Evolutionary conservation across 1,284 basidiomycete species (phyloP), one percentile per base, ranked within the genome.

Genomic region (Moesziomyces sp.): DNA sequence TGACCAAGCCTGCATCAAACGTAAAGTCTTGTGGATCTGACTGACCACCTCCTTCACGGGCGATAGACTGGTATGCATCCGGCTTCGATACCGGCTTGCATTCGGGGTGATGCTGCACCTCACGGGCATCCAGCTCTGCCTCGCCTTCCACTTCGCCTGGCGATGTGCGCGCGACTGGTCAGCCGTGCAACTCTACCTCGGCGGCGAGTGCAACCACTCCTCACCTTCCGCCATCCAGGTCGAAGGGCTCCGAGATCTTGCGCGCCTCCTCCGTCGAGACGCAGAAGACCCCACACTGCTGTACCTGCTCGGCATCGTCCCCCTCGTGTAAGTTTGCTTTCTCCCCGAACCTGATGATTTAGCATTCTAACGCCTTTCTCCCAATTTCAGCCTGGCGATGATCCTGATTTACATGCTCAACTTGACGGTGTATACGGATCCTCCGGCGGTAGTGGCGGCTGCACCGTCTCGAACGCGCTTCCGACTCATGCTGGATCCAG

Each of bases 91-190:
- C 46, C 46, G 44, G 2, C 48, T 73, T 1, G 35, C 46, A 13
- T 16, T 42, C 24, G 59, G 52, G 3, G 51, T 69, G 3, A 53
- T 61, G 5, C 49, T 67, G 16, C 67, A 70, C 42, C 24, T 70
- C 16, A 18, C 57, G 5, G 21, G 58, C 0, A 62, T 68, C 24
- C 45, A 54, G 11, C 47, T 24, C 9, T 68, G 65, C 24, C 44
- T 74, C 24, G 51, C 38, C 5, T 19, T 74, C 10, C 71, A 74
- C 58, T 68, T 55, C 21, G 24, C 60, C 4, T 74, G 71, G 71
- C 58, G 60, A 18, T 64, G 60, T 50, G 51, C 48, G 5, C 60
- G 65, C 16, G 71, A 74, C 43, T 74, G 71, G 71, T 11, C 49
- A 1, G 53, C 71, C 0, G 21, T 67, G 4, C 54, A 67, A 26